Conservation (phyloP, 1,284 basidiomycete genomes). For the Pseudozyma thailandica region DNA sequence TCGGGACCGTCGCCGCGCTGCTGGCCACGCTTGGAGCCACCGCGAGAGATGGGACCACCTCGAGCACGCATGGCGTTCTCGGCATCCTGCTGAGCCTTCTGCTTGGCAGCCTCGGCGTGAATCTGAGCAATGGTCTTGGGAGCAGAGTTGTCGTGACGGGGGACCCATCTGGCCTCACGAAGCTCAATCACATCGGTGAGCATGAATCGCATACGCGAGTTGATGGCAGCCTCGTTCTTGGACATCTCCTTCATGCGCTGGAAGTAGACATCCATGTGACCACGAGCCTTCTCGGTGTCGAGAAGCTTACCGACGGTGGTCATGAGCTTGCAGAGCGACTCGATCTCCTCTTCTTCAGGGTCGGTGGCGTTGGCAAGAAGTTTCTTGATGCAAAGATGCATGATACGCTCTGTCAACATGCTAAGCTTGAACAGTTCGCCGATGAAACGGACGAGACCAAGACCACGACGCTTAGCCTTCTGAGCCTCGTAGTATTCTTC, state of each 20-base stretch:
- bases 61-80: slow-evolving; percentile 70
- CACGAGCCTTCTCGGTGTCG: slow-evolving; percentile 79
- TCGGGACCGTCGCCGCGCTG: slow-evolving; percentile 70
- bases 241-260: slow-evolving; percentile 82
- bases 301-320: slow-evolving; percentile 86
- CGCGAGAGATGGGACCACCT: slow-evolving; percentile 79
- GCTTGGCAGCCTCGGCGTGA: slow-evolving; percentile 77
- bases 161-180: slow-evolving; percentile 82
- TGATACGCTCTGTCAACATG: slow-evolving; percentile 93
- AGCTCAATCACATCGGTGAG: slow-evolving; percentile 92
- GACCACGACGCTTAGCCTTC: slow-evolving; percentile 95
- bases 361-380: slow-evolving; percentile 89
- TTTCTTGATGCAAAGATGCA: slow-evolving; percentile 96
- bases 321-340: slow-evolving; percentile 91
- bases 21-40: slow-evolving; percentile 87
- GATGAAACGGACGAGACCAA: slow-evolving; percentile 96
- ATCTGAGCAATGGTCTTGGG: slow-evolving; percentile 89
- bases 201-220: slow-evolving; percentile 93
- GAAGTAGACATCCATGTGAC: slow-evolving; percentile 93
- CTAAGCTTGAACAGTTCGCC: slow-evolving; percentile 96
- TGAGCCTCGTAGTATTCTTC: slow-evolving; percentile 97
- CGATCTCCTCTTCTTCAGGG: slow-evolving; percentile 97
- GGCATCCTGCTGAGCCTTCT: slow-evolving; percentile 57
- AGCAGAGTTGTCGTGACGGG: slow-evolving; percentile 79
- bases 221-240: slow-evolving; percentile 78